Percentiles rank a stretch among this genome's conserved stretches.
These are phyloP conservation scores for Ogataea kodamae DNA, from an alignment of 805 yeast species.

Conservation along the genomic window DNA sequence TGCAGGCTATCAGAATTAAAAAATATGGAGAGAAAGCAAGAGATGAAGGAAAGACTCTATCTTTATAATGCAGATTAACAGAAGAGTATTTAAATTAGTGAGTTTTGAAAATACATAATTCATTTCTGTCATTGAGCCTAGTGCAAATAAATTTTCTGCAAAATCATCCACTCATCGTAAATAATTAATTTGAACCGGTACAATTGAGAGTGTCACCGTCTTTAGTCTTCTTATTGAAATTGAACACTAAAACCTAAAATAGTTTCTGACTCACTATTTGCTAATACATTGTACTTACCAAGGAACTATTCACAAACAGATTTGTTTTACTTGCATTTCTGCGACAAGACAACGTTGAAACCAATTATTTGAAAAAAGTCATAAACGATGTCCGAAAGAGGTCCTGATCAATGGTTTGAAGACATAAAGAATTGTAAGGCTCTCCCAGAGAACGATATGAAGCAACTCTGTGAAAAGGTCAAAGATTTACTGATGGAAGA, in stretches of 20 bases:
- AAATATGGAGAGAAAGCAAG: conserved; percentile 95
- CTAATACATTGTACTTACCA: too few species aligned
- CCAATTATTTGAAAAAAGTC: too few species aligned
- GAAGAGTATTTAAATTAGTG: too few species aligned
- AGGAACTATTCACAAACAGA: too few species aligned
- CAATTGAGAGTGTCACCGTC: too few species aligned
- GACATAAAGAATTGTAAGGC: conserved; percentile 87
- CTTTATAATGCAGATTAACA: conserved; percentile 37
- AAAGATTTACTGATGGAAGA: conserved; percentile 95
- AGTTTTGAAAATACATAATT: too few species aligned
- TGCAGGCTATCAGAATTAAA: conserved; percentile 97
- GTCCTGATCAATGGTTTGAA: conserved; percentile 96
- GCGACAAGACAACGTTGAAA: too few species aligned
- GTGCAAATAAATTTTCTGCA: not conserved
- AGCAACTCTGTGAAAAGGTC: conserved; percentile 90
- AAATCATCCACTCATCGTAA: not conserved
- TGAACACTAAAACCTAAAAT: too few species aligned
- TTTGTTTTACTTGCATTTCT: too few species aligned
- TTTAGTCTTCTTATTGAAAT: too few species aligned
- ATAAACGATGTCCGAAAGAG: conserved; percentile 58
- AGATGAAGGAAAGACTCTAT: conserved; percentile 60
- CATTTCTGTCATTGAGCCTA: conserved; percentile 1
- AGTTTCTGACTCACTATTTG: too few species aligned
- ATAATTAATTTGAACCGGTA: not conserved
- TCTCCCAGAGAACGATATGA: conserved; percentile 89